Evolutionary conservation across 257 asterid species (phyloP), one percentile per base, ranked within the genome.

Genomic region (Fraxinus cuspidata): DNA sequence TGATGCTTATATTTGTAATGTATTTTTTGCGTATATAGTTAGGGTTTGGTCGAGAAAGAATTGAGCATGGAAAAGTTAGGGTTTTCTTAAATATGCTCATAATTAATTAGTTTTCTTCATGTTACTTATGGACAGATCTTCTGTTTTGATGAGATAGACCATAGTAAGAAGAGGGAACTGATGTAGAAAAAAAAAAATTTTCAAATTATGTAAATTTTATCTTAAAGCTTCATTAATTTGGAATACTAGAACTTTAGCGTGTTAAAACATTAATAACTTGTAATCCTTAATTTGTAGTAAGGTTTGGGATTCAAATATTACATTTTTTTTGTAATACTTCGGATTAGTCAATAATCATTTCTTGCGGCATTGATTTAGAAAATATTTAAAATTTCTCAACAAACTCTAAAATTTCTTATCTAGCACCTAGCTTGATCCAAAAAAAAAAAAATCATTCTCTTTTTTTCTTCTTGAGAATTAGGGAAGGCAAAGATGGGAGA

Each of bases 401-500:
- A 63, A 73, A 72, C 79, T 60, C 66, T 16, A 23, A 11, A 16
- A 15, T 77, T 29, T 69, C 70, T 29, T 18, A 6, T 77, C 32
- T 63, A 37, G 47, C 29, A 31, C 37, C 49, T 16, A 29, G 10
- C 13, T 29, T 56, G 23, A 56, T 9, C 1, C 25, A 40, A 44
- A 13, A 1, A 3, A 12, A 1, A 8, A 40, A 40, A 40, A 40
- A 6, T 32, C 34, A 9, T 8, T 32, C 0, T 3, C 66, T 8
- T 3, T 53, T 1, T 3, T 7, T 31, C 11, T 60, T 25, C 9
- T 64, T 60, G 53, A 38, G 67, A 0, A 63, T 32, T 25, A 94
- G 98, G 90, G 68, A 94, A 94, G 82, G 97, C 99, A 5, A 94
- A 92, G 80, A 92, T 92, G 95, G 97, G 99, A 80, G 99, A 87